Base-by-base conservation (phyloP, 768 basidiomycete genomes). In the Dentipellis fragilis region DNA sequence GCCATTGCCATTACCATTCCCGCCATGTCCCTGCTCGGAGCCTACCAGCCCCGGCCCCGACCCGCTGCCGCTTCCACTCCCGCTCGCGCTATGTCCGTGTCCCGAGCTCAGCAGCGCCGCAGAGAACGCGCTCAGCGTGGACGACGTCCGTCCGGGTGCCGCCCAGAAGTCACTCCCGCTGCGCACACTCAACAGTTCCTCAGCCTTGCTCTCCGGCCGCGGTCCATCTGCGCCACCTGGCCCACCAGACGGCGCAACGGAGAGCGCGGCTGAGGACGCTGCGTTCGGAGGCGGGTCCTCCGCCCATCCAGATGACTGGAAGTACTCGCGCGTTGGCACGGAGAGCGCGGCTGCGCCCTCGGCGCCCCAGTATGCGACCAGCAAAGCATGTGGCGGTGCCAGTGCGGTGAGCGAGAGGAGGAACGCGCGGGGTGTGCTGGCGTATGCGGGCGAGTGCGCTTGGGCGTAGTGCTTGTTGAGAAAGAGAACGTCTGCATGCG, bases 141-240 rank as follows among this genome's bases (percentile, higher is more conserved):
- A 77, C 80, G 49, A 75, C 72, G 57, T 66, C 63, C 40, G 62
- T 62, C 2, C 75, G 11, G 52, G 78, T 35, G 76, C 81, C 0
- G 87, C 87, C 84, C 84, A 90, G 59, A 86, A 90, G 16, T 83
- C 85, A 55, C 87, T 89, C 6, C 81, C 88, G 46, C 83, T 88
- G 16, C 86, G 72, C 23, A 77, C 76, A 56, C 75, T 76, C 60
- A 70, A 68, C 49, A 69, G 64, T 21, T 71, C 72, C n/a, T 66
- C 69, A 6, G 46, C 40, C 52, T 53, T 55, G 19, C 10, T 49
- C 22, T 51, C 54, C 17, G 54, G 57, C n/a, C 55, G 57, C 9
- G 34, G 23, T n/a, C 49, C 52, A 17, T 53, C n/a, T 36, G 50
- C 34, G 23, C 17, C 35, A 58, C 36, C 40, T 17, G 9, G 45